These are phyloP conservation scores for Metschnikowia koreensis DNA, from an alignment of 805 yeast genomes.

Conservation along the genomic window DNA sequence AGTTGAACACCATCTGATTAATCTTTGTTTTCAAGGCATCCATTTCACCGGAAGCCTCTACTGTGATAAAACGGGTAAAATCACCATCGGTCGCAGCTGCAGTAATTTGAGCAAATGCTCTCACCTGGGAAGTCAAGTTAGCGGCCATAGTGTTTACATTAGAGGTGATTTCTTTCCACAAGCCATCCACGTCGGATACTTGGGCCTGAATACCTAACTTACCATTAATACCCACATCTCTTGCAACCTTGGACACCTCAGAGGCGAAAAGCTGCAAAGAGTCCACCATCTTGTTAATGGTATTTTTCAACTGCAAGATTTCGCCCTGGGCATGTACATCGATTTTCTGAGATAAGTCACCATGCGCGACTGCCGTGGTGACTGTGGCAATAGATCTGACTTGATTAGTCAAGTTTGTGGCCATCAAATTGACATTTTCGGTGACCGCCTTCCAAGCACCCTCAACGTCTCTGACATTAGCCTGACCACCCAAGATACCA, in stretches of 20 bases:
- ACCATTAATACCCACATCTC: slow-evolving; percentile 92
- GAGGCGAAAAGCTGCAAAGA: slow-evolving; percentile 82
- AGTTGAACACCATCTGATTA: slow-evolving; percentile 63
- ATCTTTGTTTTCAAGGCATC: slow-evolving; percentile 62
- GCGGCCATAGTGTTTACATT: slow-evolving; percentile 93
- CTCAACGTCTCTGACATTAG: slow-evolving; percentile 50
- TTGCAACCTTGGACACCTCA: slow-evolving; percentile 86
- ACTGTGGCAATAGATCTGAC: slow-evolving; percentile 88
- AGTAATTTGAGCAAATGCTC: slow-evolving; percentile 91
- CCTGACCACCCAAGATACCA: slow-evolving; percentile 51
- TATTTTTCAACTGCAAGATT: slow-evolving; percentile 77
- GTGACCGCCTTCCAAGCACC: slow-evolving; percentile 53
- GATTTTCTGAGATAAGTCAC: slow-evolving; percentile 81
- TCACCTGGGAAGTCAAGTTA: slow-evolving; percentile 86
- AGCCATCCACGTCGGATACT: slow-evolving; percentile 84
- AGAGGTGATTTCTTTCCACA: slow-evolving; percentile 89
- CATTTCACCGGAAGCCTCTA: slow-evolving; percentile 92
- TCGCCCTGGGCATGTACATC: slow-evolving; percentile 91
- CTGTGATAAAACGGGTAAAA: slow-evolving; percentile 85
- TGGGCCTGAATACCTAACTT: slow-evolving; percentile 91
- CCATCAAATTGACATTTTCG: slow-evolving; percentile 47
- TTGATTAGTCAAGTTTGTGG: slow-evolving; percentile 59
- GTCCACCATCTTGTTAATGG: slow-evolving; percentile 92
- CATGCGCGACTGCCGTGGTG: slow-evolving; percentile 89
- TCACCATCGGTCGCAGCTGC: slow-evolving; percentile 95